Conservation (phyloP, 2,329 filamentous ascomycete species). For the Aspergillus thermomutatus region DNA sequence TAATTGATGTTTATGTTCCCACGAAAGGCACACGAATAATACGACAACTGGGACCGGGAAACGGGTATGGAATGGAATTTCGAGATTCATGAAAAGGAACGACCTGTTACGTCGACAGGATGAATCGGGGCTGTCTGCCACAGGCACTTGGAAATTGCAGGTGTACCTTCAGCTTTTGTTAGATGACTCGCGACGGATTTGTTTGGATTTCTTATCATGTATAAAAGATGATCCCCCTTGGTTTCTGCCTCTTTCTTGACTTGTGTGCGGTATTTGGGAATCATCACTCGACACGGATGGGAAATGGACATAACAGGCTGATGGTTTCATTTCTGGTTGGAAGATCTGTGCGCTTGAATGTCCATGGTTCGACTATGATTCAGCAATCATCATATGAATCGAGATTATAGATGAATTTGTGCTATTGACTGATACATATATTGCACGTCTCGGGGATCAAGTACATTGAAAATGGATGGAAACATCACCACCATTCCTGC, state of each 20-base stretch:
- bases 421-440: neutral
- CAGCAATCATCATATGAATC: neutral
- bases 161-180: neutral
- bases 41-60: conserved; percentile 5
- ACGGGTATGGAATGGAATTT: conserved; percentile 1
- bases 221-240: conserved; percentile 11
- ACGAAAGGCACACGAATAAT: conserved; percentile 18
- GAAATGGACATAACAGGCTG: neutral
- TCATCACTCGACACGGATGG: neutral
- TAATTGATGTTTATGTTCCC: conserved; percentile 3
- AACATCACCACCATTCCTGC: neutral
- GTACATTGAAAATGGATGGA: neutral
- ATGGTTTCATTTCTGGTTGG: neutral
- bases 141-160: neutral
- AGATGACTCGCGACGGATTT: neutral
- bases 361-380: neutral
- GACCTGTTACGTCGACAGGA: neutral
- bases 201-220: conserved; percentile 4
- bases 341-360: neutral
- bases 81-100: conserved; percentile 7
- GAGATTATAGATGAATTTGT: neutral
- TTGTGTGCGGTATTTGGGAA: neutral
- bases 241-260: conserved; percentile 1
- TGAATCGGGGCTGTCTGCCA: conserved; percentile 6
- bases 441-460: neutral